Base-by-base conservation (phyloP, 495 filamentous ascomycete genomes). In the Oleoguttula mirabilis region DNA sequence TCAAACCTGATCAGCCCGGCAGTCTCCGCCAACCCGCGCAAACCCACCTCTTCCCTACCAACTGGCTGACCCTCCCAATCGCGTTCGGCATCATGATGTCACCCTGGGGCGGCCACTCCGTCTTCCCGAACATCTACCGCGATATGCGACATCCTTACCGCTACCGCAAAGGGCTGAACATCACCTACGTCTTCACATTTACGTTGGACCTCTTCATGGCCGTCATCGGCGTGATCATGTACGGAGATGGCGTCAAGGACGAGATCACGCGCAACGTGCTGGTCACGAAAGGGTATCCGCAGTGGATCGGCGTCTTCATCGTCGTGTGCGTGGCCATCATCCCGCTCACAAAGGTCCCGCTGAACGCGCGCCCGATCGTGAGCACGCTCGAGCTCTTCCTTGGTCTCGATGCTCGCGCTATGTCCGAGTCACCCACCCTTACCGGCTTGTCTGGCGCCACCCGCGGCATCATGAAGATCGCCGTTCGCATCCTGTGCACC, bases 81-180 rank as follows among this genome's bases (percentile, higher is more conserved):
- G 84, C 84, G 22, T 87, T 96, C 54, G 90, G 90, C n/a, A 68
- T 98, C 10, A 69, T 96, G 21, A 95, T 95, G 87, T 84, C 87
- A 19, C 87, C 88, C 1, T 98, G 87, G 86, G 90, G 90, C 50
- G 90, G 90, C 6, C 90, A 96, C 57, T 73, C 76, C 39, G 90
- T 98, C 21, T 94, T 98, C 56, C 90, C 90, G 2, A 94, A 93
- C 54, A 94, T 98, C 55, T 98, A 94, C 59, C 74, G 87, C 38
- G 90, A 98, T 63, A 98, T 98, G 90, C 71, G 90, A 47, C 90
- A 96, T 59, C 87, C 90, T 0, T 70, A 82, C 33, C 90, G 85
- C 55, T 96, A 90, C 59, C 69, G 67, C 16, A 73, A 73, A 58
- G 80, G 78, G 36, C 69, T 95, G 15, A 76, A 79, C 55, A 71